Conservation (phyloP, 1,139 yeast species). For the Saccharomyces hybrid region DNA sequence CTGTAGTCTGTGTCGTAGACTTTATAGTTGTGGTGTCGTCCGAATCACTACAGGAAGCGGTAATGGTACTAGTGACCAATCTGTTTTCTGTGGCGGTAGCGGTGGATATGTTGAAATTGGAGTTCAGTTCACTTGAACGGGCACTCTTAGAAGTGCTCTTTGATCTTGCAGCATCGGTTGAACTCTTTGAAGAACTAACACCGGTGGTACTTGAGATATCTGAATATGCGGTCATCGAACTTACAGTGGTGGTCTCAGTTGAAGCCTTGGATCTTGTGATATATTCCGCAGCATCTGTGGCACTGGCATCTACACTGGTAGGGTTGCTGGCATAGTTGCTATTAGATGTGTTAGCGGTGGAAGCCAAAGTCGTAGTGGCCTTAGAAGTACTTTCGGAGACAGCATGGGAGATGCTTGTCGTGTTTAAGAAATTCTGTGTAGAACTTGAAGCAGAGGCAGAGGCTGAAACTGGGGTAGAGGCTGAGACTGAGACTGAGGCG, state of each 20-base stretch:
- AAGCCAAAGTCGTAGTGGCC: neutral
- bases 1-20: neutral
- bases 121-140: neutral
- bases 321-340: neutral
- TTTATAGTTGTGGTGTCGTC: neutral
- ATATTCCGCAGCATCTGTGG: too few species aligned
- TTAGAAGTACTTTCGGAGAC: neutral
- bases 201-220: neutral
- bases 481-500: too few species aligned
- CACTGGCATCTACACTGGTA: neutral
- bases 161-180: neutral
- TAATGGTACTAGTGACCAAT: neutral
- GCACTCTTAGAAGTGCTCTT: neutral
- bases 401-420: too few species aligned
- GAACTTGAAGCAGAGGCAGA: too few species aligned
- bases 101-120: neutral
- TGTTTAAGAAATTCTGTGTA: too few species aligned
- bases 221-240: neutral
- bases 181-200: neutral
- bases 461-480: too few species aligned
- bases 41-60: neutral
- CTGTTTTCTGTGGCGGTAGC: neutral
- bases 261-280: too few species aligned
- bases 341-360: too few species aligned
- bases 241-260: too few species aligned